Evolutionary conservation across 2,329 filamentous ascomycete species (phyloP), one percentile per base, ranked within the genome.

Genomic region (Ophiocordyceps robertsii): DNA sequence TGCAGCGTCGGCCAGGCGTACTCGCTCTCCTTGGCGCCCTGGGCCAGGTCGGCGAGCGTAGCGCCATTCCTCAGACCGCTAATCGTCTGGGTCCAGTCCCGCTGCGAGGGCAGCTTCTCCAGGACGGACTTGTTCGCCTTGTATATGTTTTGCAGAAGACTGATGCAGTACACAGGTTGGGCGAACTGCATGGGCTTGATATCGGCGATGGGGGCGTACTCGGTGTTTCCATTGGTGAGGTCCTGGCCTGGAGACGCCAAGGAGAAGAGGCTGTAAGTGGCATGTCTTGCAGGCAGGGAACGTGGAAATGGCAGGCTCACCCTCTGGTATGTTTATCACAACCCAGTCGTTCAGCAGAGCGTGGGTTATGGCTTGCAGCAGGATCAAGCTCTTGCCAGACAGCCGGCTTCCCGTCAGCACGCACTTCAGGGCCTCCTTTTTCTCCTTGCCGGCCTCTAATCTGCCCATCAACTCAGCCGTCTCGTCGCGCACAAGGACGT

Each of bases 251-350:
- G 13, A 29, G 3, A 38, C 14, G 33, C 14, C 7, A n/a, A n/a
- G n/a, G 17, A 16, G 33, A 8, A 8, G 4, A 10, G 33, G n/a
- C 33, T 16, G 33, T 17, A 11, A 27, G 24, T 9, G n/a, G 33
- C n/a, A 8, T 14, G 16, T 10, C 3, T 16, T 14, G 31, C n/a
- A 31, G n/a, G 6, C 13, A 17, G 12, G 21, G 13, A 6, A 7
- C 11, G 13, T 19, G 12, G 36, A 3, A 19, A 10, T 16, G 27
- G 31, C 29, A 37, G 4, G 40, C 71, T 53, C 69, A 93, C 89
- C 84, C 66, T 98, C 88, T 32, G 92, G 89, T 41, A 96, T 73
- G 56, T 85, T 82, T 45, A 98, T 72, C 38, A 96, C 88, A 37
- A 95, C 72, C 87, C 89, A 96, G 27, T 83, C 74, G 59, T 87